Base-by-base conservation (phyloP, 1,284 basidiomycete species). In the Mrakiaceae sp. region DNA sequence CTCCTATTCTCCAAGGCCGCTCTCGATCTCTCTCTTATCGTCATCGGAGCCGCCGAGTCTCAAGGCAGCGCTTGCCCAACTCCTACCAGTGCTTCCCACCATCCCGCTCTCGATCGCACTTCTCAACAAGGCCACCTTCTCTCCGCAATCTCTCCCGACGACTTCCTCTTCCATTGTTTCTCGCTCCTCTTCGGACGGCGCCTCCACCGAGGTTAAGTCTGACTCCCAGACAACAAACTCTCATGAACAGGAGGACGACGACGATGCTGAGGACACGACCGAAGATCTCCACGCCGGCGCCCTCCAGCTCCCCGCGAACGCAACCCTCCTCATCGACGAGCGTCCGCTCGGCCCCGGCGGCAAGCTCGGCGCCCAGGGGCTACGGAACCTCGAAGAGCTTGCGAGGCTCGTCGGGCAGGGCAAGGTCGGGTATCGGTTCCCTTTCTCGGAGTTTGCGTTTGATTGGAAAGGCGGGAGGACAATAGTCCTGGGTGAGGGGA, bases 261-360 rank as follows among this genome's bases (percentile, higher is more conserved):
- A 53, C 9, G 52, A 16, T 7, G 52, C 8, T 53, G n/a, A 58
- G 9, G 39, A 58, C 39, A 46, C 47, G 8, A 55, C 46, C 16
- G 63, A 66, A 53, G 65, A 66, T 16, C 58, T 66, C 4, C 43
- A 58, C 5, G 65, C 65, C 7, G 65, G 65, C 4, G 65, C 58
- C 2, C 55, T 62, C 14, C 65, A 66, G 46, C 44, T 66, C 4
- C 57, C 65, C 12, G 51, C 43, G 40, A 57, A 57, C 10, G 57
- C 51, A 3, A 7, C 60, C 6, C 50, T 62, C 40, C 63, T 42
- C 47, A 52, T 66, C 47, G 57, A 62, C 39, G 65, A 66, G 51
- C 49, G 46, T 6, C 49, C 57, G 2, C 40, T 66, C 6, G 65
- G 65, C n/a, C 53, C 59, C 7, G 65, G 65, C 6, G 65, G 65